These are phyloP conservation scores for Blastocladiella britannica DNA, from an alignment of 192 early-diverging fungal genomes.

Conservation along the genomic window DNA sequence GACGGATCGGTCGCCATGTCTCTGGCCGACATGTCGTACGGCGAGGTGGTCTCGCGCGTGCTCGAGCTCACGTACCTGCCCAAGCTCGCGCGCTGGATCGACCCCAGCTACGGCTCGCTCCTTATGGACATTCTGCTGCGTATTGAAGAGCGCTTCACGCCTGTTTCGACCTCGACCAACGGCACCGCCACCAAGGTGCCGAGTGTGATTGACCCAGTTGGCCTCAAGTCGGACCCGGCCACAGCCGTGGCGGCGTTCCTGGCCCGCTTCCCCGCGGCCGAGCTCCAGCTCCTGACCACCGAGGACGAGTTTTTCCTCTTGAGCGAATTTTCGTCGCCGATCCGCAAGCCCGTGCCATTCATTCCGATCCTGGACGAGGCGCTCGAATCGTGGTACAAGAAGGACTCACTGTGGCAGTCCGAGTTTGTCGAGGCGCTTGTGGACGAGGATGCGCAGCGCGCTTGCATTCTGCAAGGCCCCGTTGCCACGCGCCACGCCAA, in stretches of 20 bases:
- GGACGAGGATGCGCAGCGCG: conserved; percentile 62
- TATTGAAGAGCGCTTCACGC: conserved; percentile 70
- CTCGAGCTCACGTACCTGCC: conserved; percentile 58
- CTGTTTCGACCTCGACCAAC: conserved; percentile 28
- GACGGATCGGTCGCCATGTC: conserved; percentile 50
- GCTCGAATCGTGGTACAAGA: conserved; percentile 77
- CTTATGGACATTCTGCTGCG: conserved; percentile 61
- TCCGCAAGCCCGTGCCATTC: conserved; percentile 75
- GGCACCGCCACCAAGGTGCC: too few species aligned
- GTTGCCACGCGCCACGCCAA: conserved; percentile 54
- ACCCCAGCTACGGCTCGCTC: conserved; percentile 41
- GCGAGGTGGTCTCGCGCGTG: conserved; percentile 61
- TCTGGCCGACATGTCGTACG: conserved; percentile 87
- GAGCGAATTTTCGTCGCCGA: conserved; percentile 45
- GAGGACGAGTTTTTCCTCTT: conserved; percentile 73
- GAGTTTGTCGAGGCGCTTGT: conserved; percentile 68
- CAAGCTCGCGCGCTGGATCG: conserved; percentile 59
- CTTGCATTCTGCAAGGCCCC: conserved; percentile 74
- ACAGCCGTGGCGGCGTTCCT: conserved; percentile 46
- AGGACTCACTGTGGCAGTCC: conserved; percentile 75
- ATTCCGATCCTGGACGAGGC: conserved; percentile 68
- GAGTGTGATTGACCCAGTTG: conserved; percentile 12
- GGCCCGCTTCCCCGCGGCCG: conserved; percentile 42
- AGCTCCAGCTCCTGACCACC: conserved; percentile 50
- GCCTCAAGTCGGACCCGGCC: conserved; percentile 36